Base-by-base conservation (phyloP, 139 green algal genomes). In the Chlamydomonas schloesseri region DNA sequence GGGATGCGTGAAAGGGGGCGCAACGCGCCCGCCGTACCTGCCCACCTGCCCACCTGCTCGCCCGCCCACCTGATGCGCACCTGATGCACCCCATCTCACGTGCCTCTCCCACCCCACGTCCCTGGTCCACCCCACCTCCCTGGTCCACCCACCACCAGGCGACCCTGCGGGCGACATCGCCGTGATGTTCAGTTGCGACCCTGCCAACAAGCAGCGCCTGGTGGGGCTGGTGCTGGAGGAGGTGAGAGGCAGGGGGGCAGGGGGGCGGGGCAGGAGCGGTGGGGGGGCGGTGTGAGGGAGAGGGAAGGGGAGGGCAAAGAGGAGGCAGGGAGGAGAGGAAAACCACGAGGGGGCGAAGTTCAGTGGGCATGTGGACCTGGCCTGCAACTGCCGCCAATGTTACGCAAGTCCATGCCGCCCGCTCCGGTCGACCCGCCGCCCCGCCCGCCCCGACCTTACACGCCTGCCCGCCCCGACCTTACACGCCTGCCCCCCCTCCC, bases 181-280 rank as follows among this genome's bases (percentile, higher is more conserved):
- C 47, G 92, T 98, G 76, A 84, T 70, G 46, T 98, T 98, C 89
- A 94, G 90, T 13, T 98, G 96, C 88, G 94, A 95, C 87, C 96
- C 96, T 0, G 89, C 87, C 60, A 90, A 89, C 71, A 91, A 90
- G 36, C 31, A 83, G 15, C 73, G 69, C 1, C 91, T 97, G 74
- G 88, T 94, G 72, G 90, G 93, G 57, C 77, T 96, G 83, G 93
- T 93, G 10, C 81, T 98, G 78, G 70, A 85, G 37, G 91, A 95
- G 88, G 73, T 97, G 71, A 73, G 50, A 24, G 28, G 5, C 37
- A 26, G 37, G 34, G 23, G 36, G 47, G 24, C 58, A 83, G 55
- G 78, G 89, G 82, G 20, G 18, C 18, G 11, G 46, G 47, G 11
- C 3, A 17, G 37, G 31, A 60, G 71, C 33, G 9, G 33, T 37